Evolutionary conservation across 2,329 filamentous ascomycete species (phyloP).

Genomic region (Acarospora socialis): DNA sequence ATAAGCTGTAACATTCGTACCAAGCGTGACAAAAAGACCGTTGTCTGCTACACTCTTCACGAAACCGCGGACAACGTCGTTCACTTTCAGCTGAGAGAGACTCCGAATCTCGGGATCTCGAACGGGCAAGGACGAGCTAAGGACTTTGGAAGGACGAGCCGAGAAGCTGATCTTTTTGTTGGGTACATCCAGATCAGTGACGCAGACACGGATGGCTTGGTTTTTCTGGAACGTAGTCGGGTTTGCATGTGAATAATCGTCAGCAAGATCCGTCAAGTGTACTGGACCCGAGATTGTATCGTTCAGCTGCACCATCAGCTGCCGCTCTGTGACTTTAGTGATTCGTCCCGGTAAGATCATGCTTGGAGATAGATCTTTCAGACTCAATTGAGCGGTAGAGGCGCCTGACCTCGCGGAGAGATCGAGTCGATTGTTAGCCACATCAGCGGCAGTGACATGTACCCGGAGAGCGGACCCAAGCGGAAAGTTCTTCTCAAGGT

Average conservation of each 20-base stretch:
- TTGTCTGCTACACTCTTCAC: slow-evolving; percentile 81
- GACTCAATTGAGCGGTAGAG: slow-evolving; percentile 42
- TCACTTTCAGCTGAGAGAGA: slow-evolving; percentile 55
- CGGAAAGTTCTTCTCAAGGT: slow-evolving; percentile 69
- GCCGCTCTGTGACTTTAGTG: slow-evolving; percentile 71
- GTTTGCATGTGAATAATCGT: slow-evolving; percentile 73
- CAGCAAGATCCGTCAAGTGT: slow-evolving; percentile 66
- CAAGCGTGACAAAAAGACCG: slow-evolving; percentile 74
- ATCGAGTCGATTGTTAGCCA: slow-evolving; percentile 61
- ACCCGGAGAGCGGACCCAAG: slow-evolving; percentile 78
- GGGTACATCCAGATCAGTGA: slow-evolving; percentile 61
- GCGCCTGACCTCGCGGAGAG: slow-evolving; percentile 58
- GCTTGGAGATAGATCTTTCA: slow-evolving; percentile 51
- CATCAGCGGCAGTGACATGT: slow-evolving; percentile 60
- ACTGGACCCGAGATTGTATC: slow-evolving; percentile 67
- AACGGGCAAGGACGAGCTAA: slow-evolving; percentile 71
- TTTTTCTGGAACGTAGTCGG: slow-evolving; percentile 65
- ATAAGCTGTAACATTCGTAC: slow-evolving; percentile 65
- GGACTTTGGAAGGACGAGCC: slow-evolving; percentile 68
- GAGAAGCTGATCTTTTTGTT: slow-evolving; percentile 81
- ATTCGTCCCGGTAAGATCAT: slow-evolving; percentile 73
- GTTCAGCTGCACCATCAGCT: slow-evolving; percentile 73
- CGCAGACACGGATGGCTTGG: slow-evolving; percentile 74
- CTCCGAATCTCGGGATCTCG: slow-evolving; percentile 66
- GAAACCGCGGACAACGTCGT: slow-evolving; percentile 78